phyloP scores from a whole-genome alignment of 495 filamentous ascomycete genomes.

The Hypomontagnella submonticulosa region DNA sequence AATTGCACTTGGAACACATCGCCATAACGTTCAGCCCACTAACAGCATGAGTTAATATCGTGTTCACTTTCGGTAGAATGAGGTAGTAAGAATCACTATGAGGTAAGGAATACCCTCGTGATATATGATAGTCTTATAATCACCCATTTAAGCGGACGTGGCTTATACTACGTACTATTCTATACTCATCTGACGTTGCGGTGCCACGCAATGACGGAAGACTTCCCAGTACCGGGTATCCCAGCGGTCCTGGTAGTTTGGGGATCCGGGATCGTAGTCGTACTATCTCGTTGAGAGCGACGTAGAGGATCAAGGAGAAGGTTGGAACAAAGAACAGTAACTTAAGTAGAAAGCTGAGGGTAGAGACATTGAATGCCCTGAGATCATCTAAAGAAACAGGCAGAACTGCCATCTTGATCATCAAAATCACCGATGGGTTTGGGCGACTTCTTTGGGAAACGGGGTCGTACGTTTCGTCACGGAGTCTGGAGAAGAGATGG shows the following conservation, averaged over 20 bases:
- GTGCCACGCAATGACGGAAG: conserved; percentile 66
- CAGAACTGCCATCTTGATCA: conserved; percentile 23
- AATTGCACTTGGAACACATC: conserved; percentile 76
- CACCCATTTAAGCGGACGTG: too few species aligned
- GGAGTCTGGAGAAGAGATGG: neutral
- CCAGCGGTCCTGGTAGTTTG: conserved; percentile 70
- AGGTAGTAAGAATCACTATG: conserved; percentile 28
- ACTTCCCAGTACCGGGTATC: conserved; percentile 72
- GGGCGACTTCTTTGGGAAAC: neutral
- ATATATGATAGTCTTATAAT: too few species aligned
- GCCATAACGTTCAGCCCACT: conserved; percentile 57
- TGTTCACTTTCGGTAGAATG: neutral
- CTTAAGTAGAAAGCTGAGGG: conserved; percentile 10
- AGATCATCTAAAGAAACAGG: conserved; percentile 10
- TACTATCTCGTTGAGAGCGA: conserved; percentile 28
- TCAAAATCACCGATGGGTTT: neutral
- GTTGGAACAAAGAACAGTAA: conserved; percentile 13
- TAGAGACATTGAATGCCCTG: conserved; percentile 5
- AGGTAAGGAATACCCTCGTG: too few species aligned
- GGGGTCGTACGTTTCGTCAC: too few species aligned
- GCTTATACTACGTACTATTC: conserved; percentile 60
- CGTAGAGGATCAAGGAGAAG: conserved; percentile 17
- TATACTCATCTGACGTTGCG: conserved; percentile 42
- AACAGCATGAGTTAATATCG: neutral
- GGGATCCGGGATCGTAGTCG: conserved; percentile 63